These are phyloP conservation scores for Trametes cinnabarina DNA, from an alignment of 768 basidiomycete species.

Conservation along the genomic window DNA sequence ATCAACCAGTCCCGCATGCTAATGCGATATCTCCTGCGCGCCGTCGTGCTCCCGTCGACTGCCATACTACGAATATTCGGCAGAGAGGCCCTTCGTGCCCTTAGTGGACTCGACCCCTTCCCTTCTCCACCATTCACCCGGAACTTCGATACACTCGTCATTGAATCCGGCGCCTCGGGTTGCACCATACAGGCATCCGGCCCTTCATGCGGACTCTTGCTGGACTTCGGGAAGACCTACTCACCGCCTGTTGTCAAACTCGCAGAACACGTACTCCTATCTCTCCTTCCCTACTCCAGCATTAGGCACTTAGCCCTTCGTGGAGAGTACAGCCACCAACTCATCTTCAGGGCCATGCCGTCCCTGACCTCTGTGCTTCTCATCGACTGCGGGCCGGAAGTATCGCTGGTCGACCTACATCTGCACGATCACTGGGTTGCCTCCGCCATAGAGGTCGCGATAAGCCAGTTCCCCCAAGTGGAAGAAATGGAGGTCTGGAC, in stretches of 20 bases:
- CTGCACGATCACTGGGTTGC: background rate
- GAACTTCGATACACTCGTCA: slow-evolving; percentile 5
- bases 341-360: background rate
- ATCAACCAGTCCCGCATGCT: slow-evolving; percentile 11
- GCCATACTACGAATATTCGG: slow-evolving; percentile 8
- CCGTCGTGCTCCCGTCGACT: slow-evolving; percentile 5
- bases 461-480: background rate
- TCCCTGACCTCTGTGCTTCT: background rate
- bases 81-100: slow-evolving; percentile 9
- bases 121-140: slow-evolving; percentile 5
- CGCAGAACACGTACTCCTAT: background rate
- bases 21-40: slow-evolving; percentile 10
- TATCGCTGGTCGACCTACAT: background rate
- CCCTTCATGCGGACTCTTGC: slow-evolving; percentile 5
- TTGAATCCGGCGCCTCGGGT: background rate
- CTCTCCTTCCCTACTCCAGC: background rate
- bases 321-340: background rate
- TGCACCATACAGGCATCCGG: slow-evolving; percentile 2
- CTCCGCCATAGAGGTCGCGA: background rate
- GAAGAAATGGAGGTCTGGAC: background rate
- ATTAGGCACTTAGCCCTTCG: background rate
- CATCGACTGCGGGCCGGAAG: background rate
- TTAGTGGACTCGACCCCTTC: slow-evolving; percentile 10
- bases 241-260: background rate
- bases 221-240: background rate